phyloP scores from a whole-genome alignment of 2,329 filamentous ascomycete genomes.

The Cordyceps cicadae region DNA sequence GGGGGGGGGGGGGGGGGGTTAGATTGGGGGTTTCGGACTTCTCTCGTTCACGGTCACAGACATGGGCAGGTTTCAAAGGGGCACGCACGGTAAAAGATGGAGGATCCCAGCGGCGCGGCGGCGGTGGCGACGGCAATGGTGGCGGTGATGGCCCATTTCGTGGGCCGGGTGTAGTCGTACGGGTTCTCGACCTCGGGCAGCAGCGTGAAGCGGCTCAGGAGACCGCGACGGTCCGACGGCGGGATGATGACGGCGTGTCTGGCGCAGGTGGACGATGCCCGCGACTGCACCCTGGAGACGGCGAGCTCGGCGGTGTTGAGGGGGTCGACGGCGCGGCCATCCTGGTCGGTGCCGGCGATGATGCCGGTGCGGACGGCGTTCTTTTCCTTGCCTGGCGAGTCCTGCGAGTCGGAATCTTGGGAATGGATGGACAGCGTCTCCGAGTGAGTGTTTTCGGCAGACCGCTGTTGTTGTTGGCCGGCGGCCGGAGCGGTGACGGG shows the following conservation, averaged over 20 bases:
- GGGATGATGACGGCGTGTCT: slow-evolving; percentile 30
- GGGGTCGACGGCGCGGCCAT: background rate
- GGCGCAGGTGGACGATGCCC: background rate
- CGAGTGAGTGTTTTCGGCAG: background rate
- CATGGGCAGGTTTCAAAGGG: no score
- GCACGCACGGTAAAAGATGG: slow-evolving; percentile 69
- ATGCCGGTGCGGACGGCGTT: background rate
- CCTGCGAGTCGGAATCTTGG: background rate
- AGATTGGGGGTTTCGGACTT: no score
- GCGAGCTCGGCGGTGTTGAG: background rate
- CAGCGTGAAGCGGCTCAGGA: slow-evolving; percentile 62
- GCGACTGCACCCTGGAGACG: slow-evolving; percentile 1
- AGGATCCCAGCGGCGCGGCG: slow-evolving; percentile 73
- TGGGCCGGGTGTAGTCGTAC: slow-evolving; percentile 60
- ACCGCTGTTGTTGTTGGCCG: no score
- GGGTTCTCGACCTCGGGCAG: slow-evolving; percentile 74
- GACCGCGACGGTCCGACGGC: slow-evolving; percentile 51
- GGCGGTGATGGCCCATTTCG: slow-evolving; percentile 78
- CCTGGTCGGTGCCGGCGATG: background rate
- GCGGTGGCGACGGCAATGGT: slow-evolving; percentile 70
- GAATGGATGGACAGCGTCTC: background rate
- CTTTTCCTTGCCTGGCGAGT: background rate
- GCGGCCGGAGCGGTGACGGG: background rate
- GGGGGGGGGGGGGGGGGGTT: no score
- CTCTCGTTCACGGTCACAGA: no score